Base-by-base conservation (phyloP, 371 early-diverging fungal genomes). In the Mucor irregularis region DNA sequence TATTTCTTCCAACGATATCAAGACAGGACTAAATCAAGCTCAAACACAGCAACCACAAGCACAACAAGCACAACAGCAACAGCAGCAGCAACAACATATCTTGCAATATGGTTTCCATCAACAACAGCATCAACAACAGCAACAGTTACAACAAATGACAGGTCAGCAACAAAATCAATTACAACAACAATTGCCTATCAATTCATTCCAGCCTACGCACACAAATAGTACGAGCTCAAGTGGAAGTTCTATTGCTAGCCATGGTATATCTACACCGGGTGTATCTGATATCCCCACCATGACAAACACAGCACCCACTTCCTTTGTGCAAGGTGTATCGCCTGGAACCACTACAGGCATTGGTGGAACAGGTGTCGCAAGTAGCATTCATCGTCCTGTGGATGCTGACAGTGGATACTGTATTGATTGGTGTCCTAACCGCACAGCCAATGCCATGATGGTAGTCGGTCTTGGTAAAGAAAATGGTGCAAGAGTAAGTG, bases 361-460 rank as follows among this genome's bases (percentile, higher is more conserved):
- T 16, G 56, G 52, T 2, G 62, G 51, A 16, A 54, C 61, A 11
- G 53, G 49, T 5, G 49, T 38, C 17, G 39, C 47, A 4, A 43
- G 35, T 8, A 50, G 44, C 49, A 51, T 47, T 2, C 72, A 63
- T 58, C 53, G 58, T 6, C 66, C 70, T 14, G 71, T 74, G 28
- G 86, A 84, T 50, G 80, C 76, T 0, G 84, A 83, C 43, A 85
- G 85, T 46, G 79, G 80, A 6, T 88, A 83, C 53, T 91, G 92
- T 56, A 58, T 97, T 35, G 85, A 91, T 8, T 97, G 97, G 97
- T 94, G 93, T 72, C 90, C 90, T 4, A 87, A 92, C 26, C 81
- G 90, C 29, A 88, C 89, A 42, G 69, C 83, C 0, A 77, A 89
- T 1, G 83, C 87, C 44, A 90, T 91, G 91, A 84, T 96, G 65